Evolutionary conservation across 2,329 filamentous ascomycete genomes (phyloP).

Genomic region (Eurotiales sp.): DNA sequence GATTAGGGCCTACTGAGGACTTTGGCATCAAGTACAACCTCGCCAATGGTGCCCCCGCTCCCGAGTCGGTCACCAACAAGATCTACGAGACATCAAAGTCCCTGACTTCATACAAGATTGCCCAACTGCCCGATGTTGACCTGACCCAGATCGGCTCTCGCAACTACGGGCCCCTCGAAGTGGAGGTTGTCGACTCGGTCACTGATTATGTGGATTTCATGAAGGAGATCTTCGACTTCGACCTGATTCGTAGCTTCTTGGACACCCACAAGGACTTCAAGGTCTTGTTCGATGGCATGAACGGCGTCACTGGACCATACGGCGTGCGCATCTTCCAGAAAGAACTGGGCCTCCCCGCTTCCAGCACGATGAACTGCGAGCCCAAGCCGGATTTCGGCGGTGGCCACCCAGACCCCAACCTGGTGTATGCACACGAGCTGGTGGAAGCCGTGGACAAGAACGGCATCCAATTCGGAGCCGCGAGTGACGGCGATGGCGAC

Average conservation of each 20-base stretch:
- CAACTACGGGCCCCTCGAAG: slow-evolving; percentile 81
- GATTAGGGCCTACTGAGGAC: slow-evolving; percentile 78
- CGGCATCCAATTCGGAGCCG: slow-evolving; percentile 90
- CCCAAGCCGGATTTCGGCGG: slow-evolving; percentile 94
- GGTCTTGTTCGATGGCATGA: slow-evolving; percentile 90
- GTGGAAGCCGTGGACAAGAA: slow-evolving; percentile 91
- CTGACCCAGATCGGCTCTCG: slow-evolving; percentile 76
- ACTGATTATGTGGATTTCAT: slow-evolving; percentile 91
- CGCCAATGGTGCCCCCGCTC: slow-evolving; percentile 89
- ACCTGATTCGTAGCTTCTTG: slow-evolving; percentile 92
- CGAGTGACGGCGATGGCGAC: slow-evolving; percentile 94
- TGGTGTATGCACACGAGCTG: slow-evolving; percentile 92
- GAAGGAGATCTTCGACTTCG: slow-evolving; percentile 98
- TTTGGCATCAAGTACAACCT: slow-evolving; percentile 99
- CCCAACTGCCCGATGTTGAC: slow-evolving; percentile 81
- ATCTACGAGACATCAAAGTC: slow-evolving; percentile 91
- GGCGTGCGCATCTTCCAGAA: slow-evolving; percentile 91
- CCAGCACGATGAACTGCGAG: slow-evolving; percentile 84
- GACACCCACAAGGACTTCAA: slow-evolving; percentile 85
- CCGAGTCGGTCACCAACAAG: slow-evolving; percentile 96
- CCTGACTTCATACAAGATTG: slow-evolving; percentile 87
- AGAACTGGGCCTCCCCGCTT: slow-evolving; percentile 76
- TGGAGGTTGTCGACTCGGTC: slow-evolving; percentile 92
- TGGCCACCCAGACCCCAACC: slow-evolving; percentile 95
- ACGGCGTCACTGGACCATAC: slow-evolving; percentile 93